Conservation (phyloP, 768 basidiomycete genomes). For the Mycena rosella region DNA sequence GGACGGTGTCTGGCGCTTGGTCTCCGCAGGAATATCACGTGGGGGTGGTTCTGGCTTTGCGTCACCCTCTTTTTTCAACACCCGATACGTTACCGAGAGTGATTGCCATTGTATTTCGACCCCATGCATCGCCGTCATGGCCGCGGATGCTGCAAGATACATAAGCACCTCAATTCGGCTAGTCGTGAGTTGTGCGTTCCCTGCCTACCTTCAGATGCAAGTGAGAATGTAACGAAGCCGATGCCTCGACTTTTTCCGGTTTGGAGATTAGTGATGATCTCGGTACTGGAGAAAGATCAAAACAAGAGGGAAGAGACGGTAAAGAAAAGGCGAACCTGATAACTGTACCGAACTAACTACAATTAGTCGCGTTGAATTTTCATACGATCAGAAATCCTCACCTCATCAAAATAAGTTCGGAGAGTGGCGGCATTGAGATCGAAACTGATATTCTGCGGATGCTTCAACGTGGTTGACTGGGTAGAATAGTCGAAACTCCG, state of each 20-base stretch:
- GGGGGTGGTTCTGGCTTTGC: not conserved
- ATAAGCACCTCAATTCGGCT: not conserved
- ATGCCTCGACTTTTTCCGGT: constrained; percentile 28
- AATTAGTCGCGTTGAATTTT: not conserved
- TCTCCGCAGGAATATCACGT: not conserved
- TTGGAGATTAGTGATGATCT: constrained; percentile 9
- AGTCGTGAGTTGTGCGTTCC: too few species aligned
- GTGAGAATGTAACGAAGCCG: constrained; percentile 24
- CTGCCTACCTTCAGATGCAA: constrained; percentile 24
- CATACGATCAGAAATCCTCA: not conserved
- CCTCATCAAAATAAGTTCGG: constrained; percentile 26
- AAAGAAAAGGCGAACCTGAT: not conserved
- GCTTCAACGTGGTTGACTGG: not conserved
- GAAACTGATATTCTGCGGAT: constrained; percentile 23
- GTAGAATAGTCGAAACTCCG: not conserved
- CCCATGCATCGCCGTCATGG: constrained; percentile 25
- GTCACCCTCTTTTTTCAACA: not conserved
- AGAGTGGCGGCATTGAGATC: constrained; percentile 8
- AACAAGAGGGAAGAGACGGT: not conserved
- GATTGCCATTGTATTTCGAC: constrained; percentile 13
- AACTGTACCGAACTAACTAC: constrained; percentile 19
- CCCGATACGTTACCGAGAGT: constrained; percentile 10
- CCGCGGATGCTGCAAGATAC: constrained; percentile 14
- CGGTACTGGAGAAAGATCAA: constrained; percentile 10
- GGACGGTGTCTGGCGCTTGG: not conserved